Percentiles rank a stretch among this genome's conserved stretches.
These are phyloP conservation scores for Diversispora eburnea DNA, from an alignment of 192 early-diverging fungal genomes.

Conservation along the genomic window DNA sequence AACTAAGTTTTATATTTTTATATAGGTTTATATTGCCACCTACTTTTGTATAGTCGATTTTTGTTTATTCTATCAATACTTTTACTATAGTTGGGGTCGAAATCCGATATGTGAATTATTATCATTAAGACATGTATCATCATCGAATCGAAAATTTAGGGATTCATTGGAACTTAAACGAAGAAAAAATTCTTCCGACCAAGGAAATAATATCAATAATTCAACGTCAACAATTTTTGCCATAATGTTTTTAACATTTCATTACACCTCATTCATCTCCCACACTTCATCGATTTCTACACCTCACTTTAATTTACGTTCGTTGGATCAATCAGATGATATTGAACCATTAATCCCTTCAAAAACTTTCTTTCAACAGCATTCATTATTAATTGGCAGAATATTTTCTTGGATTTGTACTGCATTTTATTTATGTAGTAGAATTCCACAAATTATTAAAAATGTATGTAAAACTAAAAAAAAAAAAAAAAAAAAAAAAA, in stretches of 20 bases:
- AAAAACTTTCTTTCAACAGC: constrained; percentile 14
- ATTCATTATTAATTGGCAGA: constrained; percentile 42
- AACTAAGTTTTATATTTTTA: not conserved
- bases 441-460: constrained; percentile 73
- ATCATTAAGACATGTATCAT: too few species aligned
- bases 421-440: constrained; percentile 60
- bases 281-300: constrained; percentile 2
- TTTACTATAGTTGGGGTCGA: constrained; percentile 35
- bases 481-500: too few species aligned
- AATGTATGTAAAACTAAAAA: constrained; percentile 42
- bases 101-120: too few species aligned
- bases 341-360: not conserved
- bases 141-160: too few species aligned
- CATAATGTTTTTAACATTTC: constrained; percentile 24
- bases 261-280: not conserved
- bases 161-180: too few species aligned
- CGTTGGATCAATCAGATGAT: not conserved
- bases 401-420: constrained; percentile 69
- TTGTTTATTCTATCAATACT: constrained; percentile 40
- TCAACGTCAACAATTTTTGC: constrained; percentile 16
- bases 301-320: not conserved
- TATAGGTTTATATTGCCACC: constrained; percentile 52
- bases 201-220: not conserved
- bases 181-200: not conserved
- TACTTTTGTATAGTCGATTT: constrained; percentile 46